A percentile compares a stretch with the other conserved stretches of the same genome.
Evolutionary conservation across 108 stramenopile species (phyloP).

Genomic region (Fragilariopsis cylindrus): DNA sequence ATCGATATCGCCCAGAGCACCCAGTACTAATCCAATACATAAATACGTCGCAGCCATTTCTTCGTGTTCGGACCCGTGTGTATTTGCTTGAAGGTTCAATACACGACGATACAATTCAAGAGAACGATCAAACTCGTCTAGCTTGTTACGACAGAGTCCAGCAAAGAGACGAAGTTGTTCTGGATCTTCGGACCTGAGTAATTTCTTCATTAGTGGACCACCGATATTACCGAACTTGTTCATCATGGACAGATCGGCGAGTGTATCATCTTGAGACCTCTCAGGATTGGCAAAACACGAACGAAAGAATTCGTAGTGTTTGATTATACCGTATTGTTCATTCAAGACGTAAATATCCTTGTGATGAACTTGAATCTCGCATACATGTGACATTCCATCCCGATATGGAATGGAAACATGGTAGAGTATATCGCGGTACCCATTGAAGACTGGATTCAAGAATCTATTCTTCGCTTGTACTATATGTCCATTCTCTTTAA

Average conservation of each 20-base stretch:
- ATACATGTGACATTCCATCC: slow-evolving; percentile 28
- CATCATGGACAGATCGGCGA: slow-evolving; percentile 36
- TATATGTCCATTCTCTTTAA: slow-evolving; percentile 20
- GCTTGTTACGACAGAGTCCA: slow-evolving; percentile 26
- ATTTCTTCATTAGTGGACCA: slow-evolving; percentile 30
- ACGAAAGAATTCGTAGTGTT: slow-evolving; percentile 44
- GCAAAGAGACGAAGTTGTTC: slow-evolving; percentile 40
- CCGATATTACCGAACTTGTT: slow-evolving; percentile 36
- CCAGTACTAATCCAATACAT: slow-evolving; percentile 27
- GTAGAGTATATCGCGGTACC: slow-evolving; percentile 41
- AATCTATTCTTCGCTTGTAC: slow-evolving; percentile 40
- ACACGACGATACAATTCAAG: slow-evolving; percentile 37
- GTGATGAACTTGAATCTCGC: slow-evolving; percentile 43
- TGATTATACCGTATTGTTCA: slow-evolving; percentile 35
- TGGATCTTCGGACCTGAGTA: slow-evolving; percentile 32
- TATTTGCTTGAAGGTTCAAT: slow-evolving; percentile 23
- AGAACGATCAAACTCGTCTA: slow-evolving; percentile 36
- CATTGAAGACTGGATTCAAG: slow-evolving; percentile 33
- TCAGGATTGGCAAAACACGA: slow-evolving; percentile 27
- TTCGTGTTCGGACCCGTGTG: slow-evolving; percentile 20
- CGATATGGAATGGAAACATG: slow-evolving; percentile 33
- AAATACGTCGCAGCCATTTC: slow-evolving; percentile 31
- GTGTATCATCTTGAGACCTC: slow-evolving; percentile 31
- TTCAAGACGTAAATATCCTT: slow-evolving; percentile 37
- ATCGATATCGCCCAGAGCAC: slow-evolving; percentile 28